Conservation (phyloP, 768 basidiomycete species). For the Terana coerulea region DNA sequence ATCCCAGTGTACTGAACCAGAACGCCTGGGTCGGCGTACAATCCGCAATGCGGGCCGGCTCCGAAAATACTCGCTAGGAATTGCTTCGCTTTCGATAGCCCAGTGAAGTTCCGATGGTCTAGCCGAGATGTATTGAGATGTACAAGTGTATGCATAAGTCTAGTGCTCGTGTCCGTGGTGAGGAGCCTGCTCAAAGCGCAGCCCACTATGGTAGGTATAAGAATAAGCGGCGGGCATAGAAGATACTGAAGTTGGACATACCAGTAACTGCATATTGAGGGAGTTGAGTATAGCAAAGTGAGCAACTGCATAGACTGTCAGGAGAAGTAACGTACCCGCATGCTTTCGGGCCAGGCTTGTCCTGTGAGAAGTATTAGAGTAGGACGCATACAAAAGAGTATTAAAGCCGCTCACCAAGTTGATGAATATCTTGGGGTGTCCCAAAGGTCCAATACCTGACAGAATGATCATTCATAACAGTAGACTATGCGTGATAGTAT, state of each 20-base stretch:
- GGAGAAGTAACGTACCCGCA: slow-evolving; percentile 68
- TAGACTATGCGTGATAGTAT: background rate
- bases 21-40: no score
- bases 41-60: no score
- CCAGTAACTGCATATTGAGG: slow-evolving; percentile 27
- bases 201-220: slow-evolving; percentile 54
- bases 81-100: background rate
- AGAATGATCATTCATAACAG: no score
- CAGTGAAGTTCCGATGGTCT: background rate
- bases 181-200: slow-evolving; percentile 84
- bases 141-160: slow-evolving; percentile 6
- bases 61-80: background rate
- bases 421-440: slow-evolving; percentile 96
- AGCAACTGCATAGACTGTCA: slow-evolving; percentile 6
- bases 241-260: slow-evolving; percentile 8
- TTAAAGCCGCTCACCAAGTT: slow-evolving; percentile 66
- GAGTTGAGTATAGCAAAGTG: background rate
- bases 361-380: slow-evolving; percentile 40
- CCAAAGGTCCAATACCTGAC: slow-evolving; percentile 87
- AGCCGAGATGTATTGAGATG: background rate
- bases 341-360: slow-evolving; percentile 80
- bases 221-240: background rate
- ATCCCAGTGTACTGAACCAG: no score
- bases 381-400: background rate
- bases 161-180: slow-evolving; percentile 55